Evolutionary conservation across 225 moss, liverwort and hornwort genomes (phyloP), one percentile per base, ranked within the genome.

Genomic region (Physcomitrium patens): DNA sequence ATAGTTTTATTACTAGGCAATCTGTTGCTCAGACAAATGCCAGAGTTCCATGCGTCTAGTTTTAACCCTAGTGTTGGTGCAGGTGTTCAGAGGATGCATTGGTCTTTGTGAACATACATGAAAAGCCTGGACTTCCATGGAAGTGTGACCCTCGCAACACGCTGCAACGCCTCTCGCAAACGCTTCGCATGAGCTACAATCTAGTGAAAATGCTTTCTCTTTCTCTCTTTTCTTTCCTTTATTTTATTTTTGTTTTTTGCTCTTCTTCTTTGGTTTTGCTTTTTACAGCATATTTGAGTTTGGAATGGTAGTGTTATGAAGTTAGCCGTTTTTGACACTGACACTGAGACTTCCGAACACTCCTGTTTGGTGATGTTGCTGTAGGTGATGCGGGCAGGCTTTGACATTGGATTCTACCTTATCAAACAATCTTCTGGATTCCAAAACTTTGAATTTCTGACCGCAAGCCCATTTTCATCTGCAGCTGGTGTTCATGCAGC

Each of bases 401-500:
- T 96, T 60, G 93, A 96, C 66, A 73, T 74, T n/a, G 96, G 91
- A 63, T 93, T 93, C 76, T 96, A 90, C 77, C 90, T 96, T 56
- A 52, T 96, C 74, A 87, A 80, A 74, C 79, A 90, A 76, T 62
- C 69, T 50, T 16, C 74, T 37, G 80, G 86, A 53, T 76, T 77
- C 49, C 74, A 50, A 10, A 83, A 73, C 11, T 96, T 86, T 79
- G 87, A 89, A 69, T 78, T 83, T 43, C 81, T 93, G 77, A 91
- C 85, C 58, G 24, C 43, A 64, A 79, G 84, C 63, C 53, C 86
- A 9, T 96, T 93, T 80, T 90, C 86, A 58, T 96, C 96, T 3
- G 77, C 89, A 16, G 79, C 70, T 68, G 96, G 87, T 12, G 70
- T 93, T 19, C 89, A 89, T 44, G 80, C 81, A 72, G 82, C 90